phyloP scores from a whole-genome alignment of 2,329 filamentous ascomycete species.

The Venturia effusa region DNA sequence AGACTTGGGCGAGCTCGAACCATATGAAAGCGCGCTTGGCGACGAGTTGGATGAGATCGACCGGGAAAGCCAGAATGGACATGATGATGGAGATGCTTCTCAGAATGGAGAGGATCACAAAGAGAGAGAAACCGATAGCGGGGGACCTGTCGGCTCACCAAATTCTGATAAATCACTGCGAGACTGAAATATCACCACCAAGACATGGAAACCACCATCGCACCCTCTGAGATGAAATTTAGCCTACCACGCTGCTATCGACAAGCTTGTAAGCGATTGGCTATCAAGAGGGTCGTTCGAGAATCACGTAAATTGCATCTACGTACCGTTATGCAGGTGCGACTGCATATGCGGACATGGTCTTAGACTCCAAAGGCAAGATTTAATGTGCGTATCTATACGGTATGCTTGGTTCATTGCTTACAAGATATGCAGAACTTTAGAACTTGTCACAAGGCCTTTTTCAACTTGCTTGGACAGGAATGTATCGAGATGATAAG shows the following conservation, averaged over 20 bases:
- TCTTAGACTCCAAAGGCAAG: background rate
- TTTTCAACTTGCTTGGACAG: background rate
- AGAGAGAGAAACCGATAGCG: background rate
- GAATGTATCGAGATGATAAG: background rate
- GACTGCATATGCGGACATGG: background rate
- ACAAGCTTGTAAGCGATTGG: background rate
- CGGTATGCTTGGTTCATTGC: background rate
- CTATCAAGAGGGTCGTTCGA: background rate
- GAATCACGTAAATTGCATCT: background rate
- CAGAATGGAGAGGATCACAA: background rate
- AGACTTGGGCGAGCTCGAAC: slow-evolving; percentile 79
- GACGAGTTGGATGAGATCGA: slow-evolving; percentile 51
- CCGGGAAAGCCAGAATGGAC: slow-evolving; percentile 15
- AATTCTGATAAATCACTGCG: background rate
- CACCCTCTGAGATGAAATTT: background rate
- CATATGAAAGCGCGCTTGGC: slow-evolving; percentile 71
- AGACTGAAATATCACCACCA: background rate
- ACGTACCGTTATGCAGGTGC: background rate
- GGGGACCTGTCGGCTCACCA: background rate
- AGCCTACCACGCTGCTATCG: background rate
- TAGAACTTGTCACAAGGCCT: background rate
- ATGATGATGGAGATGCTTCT: background rate
- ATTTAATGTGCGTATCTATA: background rate
- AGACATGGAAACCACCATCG: background rate
- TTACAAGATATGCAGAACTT: background rate